These are phyloP conservation scores for Phytophthora sojae DNA, from an alignment of 352 stramenopile genomes.

Conservation along the genomic window DNA sequence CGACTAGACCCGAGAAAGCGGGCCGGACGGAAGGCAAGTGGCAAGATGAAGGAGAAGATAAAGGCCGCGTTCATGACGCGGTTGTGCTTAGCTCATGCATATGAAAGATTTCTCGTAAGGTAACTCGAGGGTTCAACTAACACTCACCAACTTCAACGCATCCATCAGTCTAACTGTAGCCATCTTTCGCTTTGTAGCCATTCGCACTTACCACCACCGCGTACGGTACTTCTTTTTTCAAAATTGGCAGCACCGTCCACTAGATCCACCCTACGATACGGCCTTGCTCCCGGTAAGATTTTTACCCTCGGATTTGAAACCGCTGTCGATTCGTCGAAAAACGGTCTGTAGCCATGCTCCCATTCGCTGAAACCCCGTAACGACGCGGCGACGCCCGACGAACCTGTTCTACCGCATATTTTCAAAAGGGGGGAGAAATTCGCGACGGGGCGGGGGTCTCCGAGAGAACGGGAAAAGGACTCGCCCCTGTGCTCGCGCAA, in stretches of 20 bases:
- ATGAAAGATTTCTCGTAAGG: slow-evolving; percentile 1
- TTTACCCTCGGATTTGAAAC: slow-evolving; percentile 6
- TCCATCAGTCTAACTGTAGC: background rate
- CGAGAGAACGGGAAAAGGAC: slow-evolving; percentile 53
- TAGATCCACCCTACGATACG: slow-evolving; percentile 18
- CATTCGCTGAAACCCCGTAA: slow-evolving; percentile 14
- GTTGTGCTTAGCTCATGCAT: too few species aligned
- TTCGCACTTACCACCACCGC: slow-evolving; percentile 11
- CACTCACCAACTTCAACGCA: background rate
- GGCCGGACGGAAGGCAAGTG: too few species aligned
- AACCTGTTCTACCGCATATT: slow-evolving; percentile 18
- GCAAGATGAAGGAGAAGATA: too few species aligned
- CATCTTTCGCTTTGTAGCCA: slow-evolving; percentile 5
- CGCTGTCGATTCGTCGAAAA: background rate
- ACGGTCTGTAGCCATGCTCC: background rate
- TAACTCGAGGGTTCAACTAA: background rate
- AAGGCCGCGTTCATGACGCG: too few species aligned
- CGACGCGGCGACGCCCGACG: background rate
- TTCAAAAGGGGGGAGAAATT: slow-evolving; percentile 26
- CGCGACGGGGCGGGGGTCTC: slow-evolving; percentile 15
- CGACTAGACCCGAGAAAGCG: slow-evolving; percentile 31
- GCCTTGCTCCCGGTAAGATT: slow-evolving; percentile 11
- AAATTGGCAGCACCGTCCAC: slow-evolving; percentile 15
- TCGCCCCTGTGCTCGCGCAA: slow-evolving; percentile 38
- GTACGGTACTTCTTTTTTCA: slow-evolving; percentile 17